Evolutionary conservation across 495 filamentous ascomycete genomes (phyloP), one percentile per base, ranked within the genome.

Genomic region (Rhizodiscina lignyota): DNA sequence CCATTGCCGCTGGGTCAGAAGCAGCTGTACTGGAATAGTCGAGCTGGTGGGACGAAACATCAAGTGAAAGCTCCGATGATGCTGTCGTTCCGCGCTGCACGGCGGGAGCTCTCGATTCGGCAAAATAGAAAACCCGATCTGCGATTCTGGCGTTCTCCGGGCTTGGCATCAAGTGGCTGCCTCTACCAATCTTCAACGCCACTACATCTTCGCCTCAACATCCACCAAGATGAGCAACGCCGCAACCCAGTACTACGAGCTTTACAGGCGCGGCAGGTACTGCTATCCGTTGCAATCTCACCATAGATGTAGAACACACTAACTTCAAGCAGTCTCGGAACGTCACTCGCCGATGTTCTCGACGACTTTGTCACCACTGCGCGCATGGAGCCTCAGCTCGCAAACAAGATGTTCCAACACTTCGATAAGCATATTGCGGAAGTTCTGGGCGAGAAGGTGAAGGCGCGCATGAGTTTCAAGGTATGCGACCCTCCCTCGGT

Each of bases 261-360:
- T 97, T 43, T 97, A 97, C 56, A 83, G 86, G 46, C 79, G 84
- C 62, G 89, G 83, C 74, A 93, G 83, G 85, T 93, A 82, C 53
- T 28, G 30, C 28, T n/a, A 22, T 41, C n/a, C n/a, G n/a, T n/a
- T n/a, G n/a, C n/a, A n/a, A n/a, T n/a, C n/a, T n/a, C n/a, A n/a
- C n/a, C n/a, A n/a, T n/a, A n/a, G n/a, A n/a, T n/a, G n/a, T n/a
- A n/a, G n/a, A n/a, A n/a, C n/a, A n/a, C n/a, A n/a, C n/a, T n/a
- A n/a, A n/a, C n/a, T n/a, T 27, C 24, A 8, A 13, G 29, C 59
- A 97, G 91, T 58, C 75, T 99, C 55, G 89, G 89, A 35, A 64
- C 79, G 44, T 73, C 87, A 19, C 68, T 99, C 45, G 93, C 84
- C 34, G 91, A 99, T 61, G 89, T 86, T 18, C 83, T 99, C 37